Percentiles rank a stretch among this genome's conserved stretches.
Evolutionary conservation across 768 basidiomycete species (phyloP).

Genomic region (Lepiota brunneoincarnata): DNA sequence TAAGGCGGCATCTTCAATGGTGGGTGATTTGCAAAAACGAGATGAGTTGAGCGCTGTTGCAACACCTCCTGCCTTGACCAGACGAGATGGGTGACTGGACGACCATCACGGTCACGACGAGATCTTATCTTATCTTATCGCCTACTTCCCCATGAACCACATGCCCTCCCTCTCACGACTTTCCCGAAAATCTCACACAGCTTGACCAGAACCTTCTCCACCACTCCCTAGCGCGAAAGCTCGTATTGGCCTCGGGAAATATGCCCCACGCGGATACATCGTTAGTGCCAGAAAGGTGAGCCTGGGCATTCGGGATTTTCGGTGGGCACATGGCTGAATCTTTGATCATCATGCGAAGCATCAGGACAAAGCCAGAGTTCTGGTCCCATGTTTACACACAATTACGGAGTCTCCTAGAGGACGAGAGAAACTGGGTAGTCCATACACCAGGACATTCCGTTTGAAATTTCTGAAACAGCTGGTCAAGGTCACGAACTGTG

Average conservation of each 20-base stretch:
- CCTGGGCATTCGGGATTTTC: background rate
- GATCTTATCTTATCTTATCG: constrained; percentile 27
- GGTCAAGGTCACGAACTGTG: constrained; percentile 76
- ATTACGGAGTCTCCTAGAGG: constrained; percentile 58
- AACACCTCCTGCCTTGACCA: too few relatives aligned
- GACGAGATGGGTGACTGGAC: background rate
- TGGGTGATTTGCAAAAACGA: constrained; percentile 10
- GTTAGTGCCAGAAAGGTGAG: constrained; percentile 56
- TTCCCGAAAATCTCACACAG: background rate
- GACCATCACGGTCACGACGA: background rate
- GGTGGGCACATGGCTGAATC: background rate
- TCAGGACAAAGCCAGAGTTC: constrained; percentile 73
- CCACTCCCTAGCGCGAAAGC: too few relatives aligned
- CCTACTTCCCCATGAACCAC: background rate
- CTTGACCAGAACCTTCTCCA: background rate
- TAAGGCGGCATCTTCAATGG: constrained; percentile 64
- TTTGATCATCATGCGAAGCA: constrained; percentile 27
- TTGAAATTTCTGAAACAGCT: constrained; percentile 6
- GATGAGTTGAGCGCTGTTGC: too few relatives aligned
- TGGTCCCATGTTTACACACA: constrained; percentile 75
- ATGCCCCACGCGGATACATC: constrained; percentile 89
- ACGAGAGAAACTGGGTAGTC: constrained; percentile 76
- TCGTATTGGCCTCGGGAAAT: background rate
- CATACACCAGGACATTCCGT: background rate
- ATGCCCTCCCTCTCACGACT: too few relatives aligned